Base-by-base conservation (phyloP, 164 flowering plant species). In the Stephania japonica region DNA sequence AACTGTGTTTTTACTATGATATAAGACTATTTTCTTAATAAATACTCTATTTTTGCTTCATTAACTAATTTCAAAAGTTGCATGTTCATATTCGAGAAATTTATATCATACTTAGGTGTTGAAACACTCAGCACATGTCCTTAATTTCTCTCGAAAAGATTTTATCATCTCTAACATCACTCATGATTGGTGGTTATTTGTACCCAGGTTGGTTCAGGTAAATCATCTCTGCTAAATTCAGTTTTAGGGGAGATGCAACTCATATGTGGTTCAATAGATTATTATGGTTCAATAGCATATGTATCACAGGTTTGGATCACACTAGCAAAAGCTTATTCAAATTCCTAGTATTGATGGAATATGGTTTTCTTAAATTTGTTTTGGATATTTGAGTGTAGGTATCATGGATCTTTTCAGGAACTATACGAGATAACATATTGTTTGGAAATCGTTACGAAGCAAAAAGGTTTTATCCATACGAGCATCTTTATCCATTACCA, bases 151-250 rank as follows among this genome's bases (percentile, higher is more conserved):
- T 19, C 1, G 3, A 67, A 67, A 67, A 41, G 56, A 27, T 67
- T 19, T 67, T n/a, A 67, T 53, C 63, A 23, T 47, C 43, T 49
- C 11, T n/a, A 41, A 9, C 1, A 27, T 50, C 73, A n/a, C 73
- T 42, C 75, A 68, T 73, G 26, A 18, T 38, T 82, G 69, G 19
- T 72, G 38, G 71, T 25, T 61, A 38, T 44, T 25, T 81, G 19
- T 65, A 38, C 70, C 76, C 90, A 94, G 99, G 99, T 95, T 79
- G 99, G 98, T 71, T 92, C 94, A 11, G 99, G 99, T 49, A 95
- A 95, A 81, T 90, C 99, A 78, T 91, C 98, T 72, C 81, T 95
- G 81, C 76, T 95, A 56, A 88, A 87, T 85, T 83, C 90, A 68
- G 75, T 95, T 75, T 81, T 95, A n/a, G 89, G 90, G 53, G 99